Evolutionary conservation across 2,329 filamentous ascomycete genomes (phyloP), one percentile per base, ranked within the genome.

Genomic region (Fusarium ramigenum): DNA sequence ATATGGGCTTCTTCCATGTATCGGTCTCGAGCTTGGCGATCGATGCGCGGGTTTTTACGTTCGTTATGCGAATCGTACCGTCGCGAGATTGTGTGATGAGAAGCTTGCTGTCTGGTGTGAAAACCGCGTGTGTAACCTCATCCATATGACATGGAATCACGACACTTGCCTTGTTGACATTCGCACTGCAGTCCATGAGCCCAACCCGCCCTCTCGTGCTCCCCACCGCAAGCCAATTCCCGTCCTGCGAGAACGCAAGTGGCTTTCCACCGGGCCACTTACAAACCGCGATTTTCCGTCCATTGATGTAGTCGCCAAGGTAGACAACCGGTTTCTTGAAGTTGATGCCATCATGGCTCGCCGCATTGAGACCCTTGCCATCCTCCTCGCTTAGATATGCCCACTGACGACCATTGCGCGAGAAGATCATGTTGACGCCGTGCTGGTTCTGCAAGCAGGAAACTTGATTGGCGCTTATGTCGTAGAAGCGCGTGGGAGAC

Each of bases 1-100:
- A 75, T 2, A 73, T 14, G 2, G 77, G 77, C 34, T 74, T 74
- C 69, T 79, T 79, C 73, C 74, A 78, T 1, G 78, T 76, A 23
- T 79, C 77, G 7, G 72, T 66, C 50, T 79, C 78, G 49, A 79
- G 76, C 53, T 79, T 79, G 75, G 75, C 78, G 40, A 79, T 60
- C 3, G 78, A 70, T 7, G 53, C 63, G 25, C 74, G 66, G 8
- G 67, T 78, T 14, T 49, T 36, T 0, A 73, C 72, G 19, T 72
- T 62, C 2, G 77, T 79, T 11, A 79, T 66, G 2, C 78, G 76
- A 46, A 79, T 77, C 21, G 76, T 79, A 23, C 78, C 78, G 52
- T 79, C 78, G 53, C 72, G 73, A 9, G 77, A 79, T 25, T 77
- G 70, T 1, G 78, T 73, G 18, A 79, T 63, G 25, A 79, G 62